Conservation (phyloP, 352 stramenopile species). For the Achlya hypogyna region DNA sequence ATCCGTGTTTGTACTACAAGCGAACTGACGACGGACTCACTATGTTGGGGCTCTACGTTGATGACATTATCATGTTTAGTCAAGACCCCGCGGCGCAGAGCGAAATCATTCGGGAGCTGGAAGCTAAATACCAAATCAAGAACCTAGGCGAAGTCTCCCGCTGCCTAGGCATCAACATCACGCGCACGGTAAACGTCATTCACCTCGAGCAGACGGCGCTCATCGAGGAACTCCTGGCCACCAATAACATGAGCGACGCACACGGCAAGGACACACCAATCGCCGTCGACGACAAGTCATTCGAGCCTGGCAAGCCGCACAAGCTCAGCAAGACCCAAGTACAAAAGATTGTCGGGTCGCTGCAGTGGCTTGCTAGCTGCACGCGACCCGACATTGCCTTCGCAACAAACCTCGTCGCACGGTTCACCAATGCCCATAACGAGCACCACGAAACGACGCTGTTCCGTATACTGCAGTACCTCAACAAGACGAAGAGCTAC, state of each 20-base stretch:
- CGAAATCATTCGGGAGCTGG: no score
- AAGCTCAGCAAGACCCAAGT: not conserved
- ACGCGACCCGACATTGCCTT: constrained; percentile 27
- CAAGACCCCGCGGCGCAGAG: no score
- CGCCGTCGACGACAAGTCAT: not conserved
- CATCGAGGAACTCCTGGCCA: constrained; percentile 23
- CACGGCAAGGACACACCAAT: not conserved
- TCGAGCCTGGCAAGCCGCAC: not conserved
- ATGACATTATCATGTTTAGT: constrained; percentile 28
- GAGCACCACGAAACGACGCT: not conserved
- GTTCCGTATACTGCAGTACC: not conserved
- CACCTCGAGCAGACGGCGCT: constrained; percentile 22
- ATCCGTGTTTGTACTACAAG: constrained; percentile 27
- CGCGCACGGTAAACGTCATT: not conserved
- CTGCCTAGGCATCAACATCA: constrained; percentile 27
- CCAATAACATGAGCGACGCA: constrained; percentile 5
- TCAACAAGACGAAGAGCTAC: not conserved
- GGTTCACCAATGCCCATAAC: not conserved
- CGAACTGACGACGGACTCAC: not conserved
- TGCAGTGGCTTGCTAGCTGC: constrained; percentile 27
- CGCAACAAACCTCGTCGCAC: not conserved
- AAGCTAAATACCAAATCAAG: no score
- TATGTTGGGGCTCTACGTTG: constrained; percentile 21
- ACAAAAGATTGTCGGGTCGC: constrained; percentile 24
- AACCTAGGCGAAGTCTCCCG: constrained; percentile 20